phyloP scores from a whole-genome alignment of 2,329 filamentous ascomycete species.

The Fusarium pseudonygamai region DNA sequence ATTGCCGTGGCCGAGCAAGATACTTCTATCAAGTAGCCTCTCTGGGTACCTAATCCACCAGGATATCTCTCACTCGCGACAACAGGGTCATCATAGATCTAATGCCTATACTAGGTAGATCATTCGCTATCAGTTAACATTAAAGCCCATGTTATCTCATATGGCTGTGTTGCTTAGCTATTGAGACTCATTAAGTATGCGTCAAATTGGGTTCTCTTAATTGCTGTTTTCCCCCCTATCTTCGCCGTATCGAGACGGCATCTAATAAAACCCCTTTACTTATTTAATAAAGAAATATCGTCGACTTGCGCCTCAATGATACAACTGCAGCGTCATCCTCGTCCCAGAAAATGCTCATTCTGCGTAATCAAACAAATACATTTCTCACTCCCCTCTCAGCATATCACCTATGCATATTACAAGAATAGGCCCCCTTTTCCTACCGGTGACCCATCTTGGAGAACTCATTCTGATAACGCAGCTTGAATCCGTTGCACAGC shows the following conservation, averaged over 20 bases:
- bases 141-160: background rate
- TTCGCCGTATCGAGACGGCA: background rate
- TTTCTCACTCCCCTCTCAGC: background rate
- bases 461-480: constrained; percentile 75
- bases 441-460: constrained; percentile 63
- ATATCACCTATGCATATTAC: background rate
- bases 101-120: background rate
- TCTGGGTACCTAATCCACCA: background rate
- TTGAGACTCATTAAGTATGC: constrained; percentile 5
- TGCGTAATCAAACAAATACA: constrained; percentile 25
- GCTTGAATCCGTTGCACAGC: constrained; percentile 96
- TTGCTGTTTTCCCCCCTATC: background rate
- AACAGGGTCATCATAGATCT: background rate
- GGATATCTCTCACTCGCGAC: background rate
- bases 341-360: constrained; percentile 12
- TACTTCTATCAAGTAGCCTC: background rate
- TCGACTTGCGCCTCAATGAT: constrained; percentile 29
- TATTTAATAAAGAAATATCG: constrained; percentile 18
- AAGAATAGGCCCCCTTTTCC: background rate
- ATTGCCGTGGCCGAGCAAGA: background rate
- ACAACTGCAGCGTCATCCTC: constrained; percentile 23
- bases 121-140: background rate
- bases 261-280: constrained; percentile 15
- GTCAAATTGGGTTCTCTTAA: constrained; percentile 33
- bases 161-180: background rate